These are phyloP conservation scores for Komagataella mondaviorum DNA, from an alignment of 805 yeast genomes.

Conservation along the genomic window DNA sequence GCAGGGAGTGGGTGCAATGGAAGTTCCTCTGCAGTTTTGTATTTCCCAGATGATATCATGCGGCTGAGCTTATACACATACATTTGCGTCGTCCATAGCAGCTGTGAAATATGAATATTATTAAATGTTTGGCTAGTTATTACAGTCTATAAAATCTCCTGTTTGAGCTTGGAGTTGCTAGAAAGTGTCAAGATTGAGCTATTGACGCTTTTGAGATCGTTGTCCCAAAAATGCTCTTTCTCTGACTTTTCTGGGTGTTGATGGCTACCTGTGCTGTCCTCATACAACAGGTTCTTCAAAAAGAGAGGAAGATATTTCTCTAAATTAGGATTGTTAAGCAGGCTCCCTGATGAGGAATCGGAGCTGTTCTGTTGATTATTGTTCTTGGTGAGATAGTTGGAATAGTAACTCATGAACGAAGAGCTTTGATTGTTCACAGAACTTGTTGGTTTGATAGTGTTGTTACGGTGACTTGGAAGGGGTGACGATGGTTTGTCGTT, in stretches of 20 bases:
- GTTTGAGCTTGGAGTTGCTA: conserved; percentile 4
- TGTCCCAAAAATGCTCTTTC: conserved; percentile 5
- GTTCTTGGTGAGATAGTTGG: not conserved
- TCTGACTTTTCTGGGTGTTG: not conserved
- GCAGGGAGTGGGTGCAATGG: not conserved
- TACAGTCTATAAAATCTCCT: not conserved
- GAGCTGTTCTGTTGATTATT: not conserved
- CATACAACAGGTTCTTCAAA: conserved; percentile 4
- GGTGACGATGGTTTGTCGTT: not conserved
- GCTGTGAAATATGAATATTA: not conserved
- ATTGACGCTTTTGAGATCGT: conserved; percentile 4
- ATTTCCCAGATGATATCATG: not conserved
- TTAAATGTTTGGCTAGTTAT: not conserved
- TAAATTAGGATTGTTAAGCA: conserved; percentile 4
- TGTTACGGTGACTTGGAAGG: not conserved
- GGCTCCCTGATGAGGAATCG: not conserved
- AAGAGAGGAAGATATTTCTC: conserved; percentile 7
- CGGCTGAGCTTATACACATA: not conserved
- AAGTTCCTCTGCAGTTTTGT: not conserved
- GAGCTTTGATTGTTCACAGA: not conserved
- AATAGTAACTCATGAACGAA: conserved; percentile 1
- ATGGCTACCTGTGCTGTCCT: not conserved
- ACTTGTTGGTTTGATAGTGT: not conserved
- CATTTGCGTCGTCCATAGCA: not conserved
- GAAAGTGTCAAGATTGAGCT: conserved; percentile 5